A percentile compares a stretch with the other conserved stretches of the same genome.
Conservation (phyloP, 148 eudicot species). For the Heliamphora exappendiculata region DNA sequence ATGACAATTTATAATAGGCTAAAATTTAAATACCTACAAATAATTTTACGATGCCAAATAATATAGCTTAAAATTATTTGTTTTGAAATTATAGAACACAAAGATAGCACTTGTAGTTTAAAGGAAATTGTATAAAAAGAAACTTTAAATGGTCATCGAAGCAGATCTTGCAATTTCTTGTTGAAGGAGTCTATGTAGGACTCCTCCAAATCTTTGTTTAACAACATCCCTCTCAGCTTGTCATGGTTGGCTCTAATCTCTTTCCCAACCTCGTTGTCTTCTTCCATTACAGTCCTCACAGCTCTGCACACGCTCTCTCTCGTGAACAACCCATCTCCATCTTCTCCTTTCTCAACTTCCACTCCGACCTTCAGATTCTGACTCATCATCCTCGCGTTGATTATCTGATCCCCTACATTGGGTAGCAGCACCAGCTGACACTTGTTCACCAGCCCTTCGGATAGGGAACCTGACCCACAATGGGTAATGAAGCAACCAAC, state of each 20-base stretch:
- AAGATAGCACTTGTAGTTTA: too few species aligned
- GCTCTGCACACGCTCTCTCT: slow-evolving; percentile 6
- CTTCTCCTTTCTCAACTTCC: slow-evolving; percentile 11
- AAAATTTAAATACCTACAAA: too few species aligned
- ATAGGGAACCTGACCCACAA: background rate
- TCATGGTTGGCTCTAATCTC: slow-evolving; percentile 5
- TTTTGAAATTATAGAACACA: too few species aligned
- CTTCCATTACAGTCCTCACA: slow-evolving; percentile 11
- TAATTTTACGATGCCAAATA: too few species aligned
- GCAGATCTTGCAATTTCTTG: background rate
- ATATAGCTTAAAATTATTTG: too few species aligned
- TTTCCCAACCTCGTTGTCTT: background rate
- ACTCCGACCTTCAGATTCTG: slow-evolving; percentile 5
- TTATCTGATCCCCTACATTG: background rate
- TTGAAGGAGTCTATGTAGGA: slow-evolving; percentile 1
- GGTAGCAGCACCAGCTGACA: slow-evolving; percentile 8
- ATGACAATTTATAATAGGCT: too few species aligned
- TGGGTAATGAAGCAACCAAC: slow-evolving; percentile 10
- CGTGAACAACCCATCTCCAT: slow-evolving; percentile 5
- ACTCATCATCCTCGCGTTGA: slow-evolving; percentile 7
- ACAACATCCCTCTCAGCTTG: background rate
- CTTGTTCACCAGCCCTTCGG: background rate
- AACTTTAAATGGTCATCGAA: too few species aligned
- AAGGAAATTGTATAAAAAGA: too few species aligned
- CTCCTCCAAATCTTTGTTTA: background rate